These are phyloP conservation scores for Xylariales sp. DNA, from an alignment of 2,329 filamentous ascomycete species.

Conservation along the genomic window DNA sequence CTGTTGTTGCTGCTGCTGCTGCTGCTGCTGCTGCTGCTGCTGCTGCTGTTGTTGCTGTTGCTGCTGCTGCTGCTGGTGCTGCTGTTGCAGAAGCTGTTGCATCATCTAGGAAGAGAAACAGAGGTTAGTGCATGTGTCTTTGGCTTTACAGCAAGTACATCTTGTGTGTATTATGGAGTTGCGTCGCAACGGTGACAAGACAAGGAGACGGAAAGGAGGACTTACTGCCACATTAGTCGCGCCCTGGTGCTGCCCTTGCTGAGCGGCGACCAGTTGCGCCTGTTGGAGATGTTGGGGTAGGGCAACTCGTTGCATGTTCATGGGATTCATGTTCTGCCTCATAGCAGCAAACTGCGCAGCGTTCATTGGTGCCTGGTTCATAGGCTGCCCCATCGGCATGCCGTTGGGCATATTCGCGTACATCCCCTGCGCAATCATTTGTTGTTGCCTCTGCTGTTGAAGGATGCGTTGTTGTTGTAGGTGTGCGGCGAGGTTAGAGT, in stretches of 20 bases:
- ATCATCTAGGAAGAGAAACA: neutral
- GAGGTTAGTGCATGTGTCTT: too few relatives aligned
- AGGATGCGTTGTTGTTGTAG: conserved; percentile 52
- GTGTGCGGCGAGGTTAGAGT: conserved; percentile 34
- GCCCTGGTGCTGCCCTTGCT: conserved; percentile 14
- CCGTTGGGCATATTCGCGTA: conserved; percentile 47
- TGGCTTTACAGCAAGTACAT: too few relatives aligned
- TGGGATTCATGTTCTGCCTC: conserved; percentile 26
- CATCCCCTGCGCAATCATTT: conserved; percentile 40
- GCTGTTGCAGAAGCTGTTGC: neutral
- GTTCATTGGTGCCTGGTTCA: conserved; percentile 35
- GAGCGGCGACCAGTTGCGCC: conserved; percentile 20
- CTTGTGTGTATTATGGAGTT: too few relatives aligned
- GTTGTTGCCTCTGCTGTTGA: conserved; percentile 48
- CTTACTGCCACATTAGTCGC: too few relatives aligned
- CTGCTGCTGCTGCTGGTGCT: neutral
- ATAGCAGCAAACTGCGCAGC: conserved; percentile 47
- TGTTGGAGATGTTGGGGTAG: conserved; percentile 10
- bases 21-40: neutral
- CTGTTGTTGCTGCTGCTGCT: neutral
- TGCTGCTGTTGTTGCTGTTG: neutral
- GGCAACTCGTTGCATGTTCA: conserved; percentile 14
- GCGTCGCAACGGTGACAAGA: too few relatives aligned
- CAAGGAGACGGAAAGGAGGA: too few relatives aligned
- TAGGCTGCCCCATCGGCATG: conserved; percentile 44